These are phyloP conservation scores for Aspergillus hancockii DNA, from an alignment of 495 filamentous ascomycete species.

Conservation along the genomic window DNA sequence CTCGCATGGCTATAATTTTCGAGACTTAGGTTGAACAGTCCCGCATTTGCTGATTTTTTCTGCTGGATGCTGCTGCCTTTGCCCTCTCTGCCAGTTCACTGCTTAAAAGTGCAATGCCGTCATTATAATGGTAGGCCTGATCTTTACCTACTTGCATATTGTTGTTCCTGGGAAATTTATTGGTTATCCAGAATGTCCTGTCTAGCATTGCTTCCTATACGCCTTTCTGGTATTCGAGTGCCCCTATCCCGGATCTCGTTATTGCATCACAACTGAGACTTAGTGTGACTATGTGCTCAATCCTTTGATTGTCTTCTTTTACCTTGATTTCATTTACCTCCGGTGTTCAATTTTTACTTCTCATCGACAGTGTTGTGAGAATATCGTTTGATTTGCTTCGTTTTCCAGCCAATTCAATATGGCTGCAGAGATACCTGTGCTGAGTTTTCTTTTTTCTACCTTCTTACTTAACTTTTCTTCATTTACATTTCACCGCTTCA, in stretches of 20 bases:
- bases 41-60: slow-evolving; percentile 16
- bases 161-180: slow-evolving; percentile 1
- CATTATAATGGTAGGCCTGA: not conserved
- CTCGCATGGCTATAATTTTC: slow-evolving; percentile 28
- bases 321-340: slow-evolving; percentile 11
- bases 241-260: slow-evolving; percentile 18
- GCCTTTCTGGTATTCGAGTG: slow-evolving; percentile 24
- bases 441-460: slow-evolving; percentile 25
- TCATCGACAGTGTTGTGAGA: slow-evolving; percentile 20
- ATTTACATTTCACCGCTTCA: slow-evolving; percentile 6
- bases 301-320: not conserved
- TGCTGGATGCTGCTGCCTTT: slow-evolving; percentile 4
- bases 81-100: slow-evolving; percentile 8
- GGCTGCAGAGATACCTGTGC: slow-evolving; percentile 46
- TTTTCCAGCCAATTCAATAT: slow-evolving; percentile 30
- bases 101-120: slow-evolving; percentile 2
- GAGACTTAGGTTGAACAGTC: slow-evolving; percentile 18
- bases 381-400: slow-evolving; percentile 18
- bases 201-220: slow-evolving; percentile 14
- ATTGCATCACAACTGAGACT: slow-evolving; percentile 17
- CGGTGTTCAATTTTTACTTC: slow-evolving; percentile 7
- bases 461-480: slow-evolving; percentile 10
- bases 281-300: slow-evolving; percentile 7
- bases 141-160: not conserved
- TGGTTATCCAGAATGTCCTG: slow-evolving; percentile 4